A percentile compares a stretch with the other conserved stretches of the same genome.
Evolutionary conservation across 139 green algal genomes (phyloP).

Genomic region (Pseudopediastrum boryanum): DNA sequence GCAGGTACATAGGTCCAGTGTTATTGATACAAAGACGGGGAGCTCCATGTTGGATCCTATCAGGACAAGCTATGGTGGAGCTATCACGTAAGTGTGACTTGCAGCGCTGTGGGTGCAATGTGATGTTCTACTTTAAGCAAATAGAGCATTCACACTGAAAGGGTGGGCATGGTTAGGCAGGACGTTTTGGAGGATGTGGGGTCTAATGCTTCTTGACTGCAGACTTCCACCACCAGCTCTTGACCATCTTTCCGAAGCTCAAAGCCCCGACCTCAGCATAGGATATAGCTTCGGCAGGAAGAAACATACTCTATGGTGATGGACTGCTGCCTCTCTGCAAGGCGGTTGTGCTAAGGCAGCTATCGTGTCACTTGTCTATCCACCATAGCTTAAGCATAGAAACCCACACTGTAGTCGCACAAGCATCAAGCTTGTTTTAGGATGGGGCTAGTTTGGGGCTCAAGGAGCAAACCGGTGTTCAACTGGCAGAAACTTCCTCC

Average conservation of each 20-base stretch:
- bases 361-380: background rate
- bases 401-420: background rate
- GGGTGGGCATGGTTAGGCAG: no score
- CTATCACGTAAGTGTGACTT: conserved; percentile 46
- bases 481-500: no score
- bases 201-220: background rate
- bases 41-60: conserved; percentile 56
- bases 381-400: background rate
- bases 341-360: background rate
- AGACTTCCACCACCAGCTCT: background rate
- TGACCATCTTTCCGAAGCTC: no score
- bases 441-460: no score
- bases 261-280: background rate
- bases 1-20: conserved; percentile 55
- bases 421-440: no score
- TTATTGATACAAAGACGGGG: conserved; percentile 65
- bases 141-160: no score
- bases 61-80: conserved; percentile 63
- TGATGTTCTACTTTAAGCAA: background rate
- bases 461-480: no score
- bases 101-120: background rate
- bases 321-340: background rate
- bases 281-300: background rate
- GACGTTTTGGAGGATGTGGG: no score
- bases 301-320: background rate